These are phyloP conservation scores for Thecaphora thlaspeos DNA, from an alignment of 1,284 basidiomycete genomes.

Conservation along the genomic window DNA sequence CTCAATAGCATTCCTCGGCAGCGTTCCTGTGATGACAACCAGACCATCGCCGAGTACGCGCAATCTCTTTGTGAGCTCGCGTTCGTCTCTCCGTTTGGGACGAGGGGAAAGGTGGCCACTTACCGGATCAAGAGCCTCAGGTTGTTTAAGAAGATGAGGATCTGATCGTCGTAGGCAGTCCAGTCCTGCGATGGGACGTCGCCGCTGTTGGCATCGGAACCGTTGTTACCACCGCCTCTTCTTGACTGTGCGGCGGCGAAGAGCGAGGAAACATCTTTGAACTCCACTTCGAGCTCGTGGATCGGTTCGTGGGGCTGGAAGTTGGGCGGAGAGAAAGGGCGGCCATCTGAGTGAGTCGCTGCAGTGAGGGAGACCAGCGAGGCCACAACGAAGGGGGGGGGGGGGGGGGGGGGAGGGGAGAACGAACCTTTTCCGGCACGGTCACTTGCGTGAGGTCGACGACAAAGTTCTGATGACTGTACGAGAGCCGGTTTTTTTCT, in stretches of 20 bases:
- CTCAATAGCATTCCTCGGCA: too few relatives aligned
- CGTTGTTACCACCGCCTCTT: neutral
- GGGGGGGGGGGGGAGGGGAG: neutral
- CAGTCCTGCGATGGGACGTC: constrained; percentile 33
- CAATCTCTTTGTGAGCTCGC: too few relatives aligned
- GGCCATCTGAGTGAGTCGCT: neutral
- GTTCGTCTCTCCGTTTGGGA: too few relatives aligned
- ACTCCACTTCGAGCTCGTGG: constrained; percentile 66
- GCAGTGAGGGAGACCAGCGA: too few relatives aligned
- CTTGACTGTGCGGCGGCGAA: constrained; percentile 56
- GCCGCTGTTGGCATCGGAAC: constrained; percentile 5
- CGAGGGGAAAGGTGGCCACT: too few relatives aligned
- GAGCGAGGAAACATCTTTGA: constrained; percentile 61
- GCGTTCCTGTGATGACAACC: too few relatives aligned
- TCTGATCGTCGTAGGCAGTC: constrained; percentile 47
- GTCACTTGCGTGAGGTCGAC: constrained; percentile 92
- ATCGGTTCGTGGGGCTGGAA: constrained; percentile 40
- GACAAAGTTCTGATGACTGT: constrained; percentile 84
- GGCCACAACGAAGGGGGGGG: too few relatives aligned
- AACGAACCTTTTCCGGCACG: constrained; percentile 41
- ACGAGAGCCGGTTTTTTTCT: constrained; percentile 89
- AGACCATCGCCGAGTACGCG: too few relatives aligned
- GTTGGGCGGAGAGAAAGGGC: constrained; percentile 3
- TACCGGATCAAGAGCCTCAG: constrained; percentile 51
- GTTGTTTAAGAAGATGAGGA: constrained; percentile 54